Base-by-base conservation (phyloP, 306 rosid species). In the Pachyrhizus erosus region DNA sequence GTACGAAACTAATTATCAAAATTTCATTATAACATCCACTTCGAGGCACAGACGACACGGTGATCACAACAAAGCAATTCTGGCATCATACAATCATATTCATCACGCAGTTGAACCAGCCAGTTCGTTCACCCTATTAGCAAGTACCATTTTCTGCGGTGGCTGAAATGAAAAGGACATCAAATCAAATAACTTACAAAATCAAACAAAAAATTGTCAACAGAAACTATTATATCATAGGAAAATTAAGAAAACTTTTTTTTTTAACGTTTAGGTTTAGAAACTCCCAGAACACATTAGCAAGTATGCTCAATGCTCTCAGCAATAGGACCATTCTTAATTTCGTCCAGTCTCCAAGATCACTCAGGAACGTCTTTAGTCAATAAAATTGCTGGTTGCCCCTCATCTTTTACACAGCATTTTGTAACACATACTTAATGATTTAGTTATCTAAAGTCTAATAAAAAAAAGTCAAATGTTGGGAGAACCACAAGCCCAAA, bases 71-170 rank as follows among this genome's bases (percentile, higher is more conserved):
- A 66, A 20, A 21, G 78, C 45, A 24, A 72, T 60, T 71, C 79
- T 48, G 75, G 42, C 73, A 51, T 61, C 87, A 85, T 49, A 31
- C 34, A 84, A 68, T 79, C 58, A 33, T 74, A 24, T 79, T 42
- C 81, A 66, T 88, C 86, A 90, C 72, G 81, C 86, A 81, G 78
- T 60, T 52, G 86, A 55, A 26, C 71, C 67, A 43, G 77, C 73
- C 75, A 88, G 90, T 80, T 87, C 91, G 75, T 89, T 89, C 29
- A 73, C 79, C 60, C 84, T 73, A 82, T 40, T 15, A 17, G 75
- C 82, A 17, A 79, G 80, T 84, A 81, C 87, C n/a, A 80, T 87
- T 77, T 86, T 70, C 49, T 87, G 94, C 51, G 99, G 97, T 64
- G 79, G 85, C 92, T 87, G 88, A 86, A 87, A 78, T 60, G 79